phyloP scores from a whole-genome alignment of 2,329 filamentous ascomycete species.

The Pseudopyricularia cyperi region DNA sequence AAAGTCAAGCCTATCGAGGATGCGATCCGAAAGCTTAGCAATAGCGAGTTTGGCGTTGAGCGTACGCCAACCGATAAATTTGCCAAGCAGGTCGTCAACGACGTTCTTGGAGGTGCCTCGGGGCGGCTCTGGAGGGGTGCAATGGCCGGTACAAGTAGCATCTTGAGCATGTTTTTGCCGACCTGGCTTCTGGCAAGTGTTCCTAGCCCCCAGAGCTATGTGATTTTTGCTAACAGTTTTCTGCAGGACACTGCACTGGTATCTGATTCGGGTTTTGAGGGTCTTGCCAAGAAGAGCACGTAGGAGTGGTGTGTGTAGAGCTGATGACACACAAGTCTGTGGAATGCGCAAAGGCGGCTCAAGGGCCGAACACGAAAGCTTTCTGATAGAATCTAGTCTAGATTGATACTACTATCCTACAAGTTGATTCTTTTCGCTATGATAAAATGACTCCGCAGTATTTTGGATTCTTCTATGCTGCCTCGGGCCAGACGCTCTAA shows the following conservation, averaged over 20 bases:
- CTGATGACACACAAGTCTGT: too few relatives aligned
- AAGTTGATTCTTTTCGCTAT: too few relatives aligned
- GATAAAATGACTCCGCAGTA: too few relatives aligned
- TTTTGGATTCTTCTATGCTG: too few relatives aligned
- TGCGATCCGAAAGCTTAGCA: constrained; percentile 14
- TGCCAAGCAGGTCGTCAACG: constrained; percentile 14
- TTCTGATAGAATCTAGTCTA: too few relatives aligned
- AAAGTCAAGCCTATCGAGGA: constrained; percentile 10
- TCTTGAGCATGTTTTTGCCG: constrained; percentile 16
- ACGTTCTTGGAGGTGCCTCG: constrained; percentile 12
- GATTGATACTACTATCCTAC: too few relatives aligned
- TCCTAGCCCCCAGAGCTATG: background rate
- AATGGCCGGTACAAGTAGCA: constrained; percentile 12
- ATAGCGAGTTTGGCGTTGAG: constrained; percentile 5
- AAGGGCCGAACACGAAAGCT: too few relatives aligned
- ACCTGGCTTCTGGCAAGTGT: constrained; percentile 15
- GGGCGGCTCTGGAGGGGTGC: constrained; percentile 16
- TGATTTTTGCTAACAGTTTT: background rate
- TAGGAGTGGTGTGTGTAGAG: too few relatives aligned
- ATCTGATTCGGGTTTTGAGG: background rate
- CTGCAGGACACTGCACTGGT: background rate
- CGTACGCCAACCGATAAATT: constrained; percentile 14
- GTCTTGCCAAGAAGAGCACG: background rate
- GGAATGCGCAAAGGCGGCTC: too few relatives aligned
- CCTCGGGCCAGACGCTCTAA: too few relatives aligned